Percentiles rank a stretch among this genome's conserved stretches.
Conservation (phyloP, 202 grass and related monocot species). For the Eragrostis tef region DNA sequence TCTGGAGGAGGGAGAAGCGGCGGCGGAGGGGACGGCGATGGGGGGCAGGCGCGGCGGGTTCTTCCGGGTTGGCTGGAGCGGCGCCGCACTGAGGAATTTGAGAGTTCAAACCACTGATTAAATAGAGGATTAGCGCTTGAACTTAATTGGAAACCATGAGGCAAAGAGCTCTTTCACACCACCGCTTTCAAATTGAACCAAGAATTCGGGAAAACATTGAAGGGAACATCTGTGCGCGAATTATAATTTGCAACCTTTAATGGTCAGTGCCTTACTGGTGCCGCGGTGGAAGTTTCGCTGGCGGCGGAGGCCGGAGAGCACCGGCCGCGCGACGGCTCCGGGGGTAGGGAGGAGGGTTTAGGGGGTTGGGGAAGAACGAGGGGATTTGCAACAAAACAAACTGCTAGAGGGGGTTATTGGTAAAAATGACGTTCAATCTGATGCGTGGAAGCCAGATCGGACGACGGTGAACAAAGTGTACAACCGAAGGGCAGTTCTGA, state of each 20-base stretch:
- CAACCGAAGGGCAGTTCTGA: no score
- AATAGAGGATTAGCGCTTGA: neutral
- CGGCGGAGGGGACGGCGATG: neutral
- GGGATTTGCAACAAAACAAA: neutral
- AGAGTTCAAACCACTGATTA: neutral
- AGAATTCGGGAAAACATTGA: neutral
- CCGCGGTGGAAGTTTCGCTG: neutral
- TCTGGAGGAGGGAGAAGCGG: no score
- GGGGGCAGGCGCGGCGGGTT: neutral
- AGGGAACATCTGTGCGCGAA: neutral
- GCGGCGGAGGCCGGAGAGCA: neutral
- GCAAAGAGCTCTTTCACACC: neutral
- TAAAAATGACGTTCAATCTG: neutral
- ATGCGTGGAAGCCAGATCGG: neutral
- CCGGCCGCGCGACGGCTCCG: no score
- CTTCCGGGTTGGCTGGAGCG: neutral
- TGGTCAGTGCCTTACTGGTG: neutral
- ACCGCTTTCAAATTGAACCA: neutral
- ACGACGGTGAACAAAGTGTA: neutral
- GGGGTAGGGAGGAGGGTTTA: neutral
- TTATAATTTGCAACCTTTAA: neutral
- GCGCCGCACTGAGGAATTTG: constrained; percentile 13
- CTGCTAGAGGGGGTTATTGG: neutral
- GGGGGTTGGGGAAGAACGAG: neutral
- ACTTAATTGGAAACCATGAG: neutral